Evolutionary conservation across 345 rosid genomes (phyloP).

Genomic region (Salix purpurea): DNA sequence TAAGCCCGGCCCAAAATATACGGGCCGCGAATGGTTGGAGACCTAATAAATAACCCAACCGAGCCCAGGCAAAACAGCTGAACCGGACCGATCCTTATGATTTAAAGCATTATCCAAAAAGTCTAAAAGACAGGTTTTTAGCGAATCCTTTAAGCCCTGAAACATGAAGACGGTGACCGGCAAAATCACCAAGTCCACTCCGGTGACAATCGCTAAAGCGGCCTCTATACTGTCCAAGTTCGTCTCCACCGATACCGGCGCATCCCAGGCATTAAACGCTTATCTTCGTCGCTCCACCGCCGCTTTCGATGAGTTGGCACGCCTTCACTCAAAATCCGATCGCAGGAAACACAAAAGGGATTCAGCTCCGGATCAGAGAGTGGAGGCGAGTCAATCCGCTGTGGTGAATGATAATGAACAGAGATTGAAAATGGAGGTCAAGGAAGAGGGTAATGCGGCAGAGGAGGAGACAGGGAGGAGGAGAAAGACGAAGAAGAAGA

Average conservation of each 20-base stretch:
- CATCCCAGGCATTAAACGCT: not conserved
- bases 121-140: not conserved
- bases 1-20: not conserved
- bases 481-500: not conserved
- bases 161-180: conserved; percentile 3
- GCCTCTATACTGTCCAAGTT: conserved; percentile 3
- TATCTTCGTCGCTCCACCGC: conserved; percentile 2
- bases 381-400: not conserved
- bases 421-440: not conserved
- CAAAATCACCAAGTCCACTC: not conserved
- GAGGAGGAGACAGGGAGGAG: not conserved
- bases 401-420: not conserved
- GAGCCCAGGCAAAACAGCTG: not conserved
- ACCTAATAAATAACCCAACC: not conserved
- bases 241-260: not conserved
- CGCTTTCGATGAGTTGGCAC: not conserved
- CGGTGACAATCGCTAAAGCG: not conserved
- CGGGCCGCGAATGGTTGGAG: not conserved
- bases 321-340: not conserved
- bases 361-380: not conserved
- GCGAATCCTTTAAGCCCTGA: not conserved
- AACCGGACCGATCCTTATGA: not conserved
- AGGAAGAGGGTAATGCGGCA: not conserved
- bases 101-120: not conserved
- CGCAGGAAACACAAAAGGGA: not conserved